Evolutionary conservation across 176 grass and related monocot species (phyloP), one percentile per base, ranked within the genome.

Genomic region (Oryza australiensis): DNA sequence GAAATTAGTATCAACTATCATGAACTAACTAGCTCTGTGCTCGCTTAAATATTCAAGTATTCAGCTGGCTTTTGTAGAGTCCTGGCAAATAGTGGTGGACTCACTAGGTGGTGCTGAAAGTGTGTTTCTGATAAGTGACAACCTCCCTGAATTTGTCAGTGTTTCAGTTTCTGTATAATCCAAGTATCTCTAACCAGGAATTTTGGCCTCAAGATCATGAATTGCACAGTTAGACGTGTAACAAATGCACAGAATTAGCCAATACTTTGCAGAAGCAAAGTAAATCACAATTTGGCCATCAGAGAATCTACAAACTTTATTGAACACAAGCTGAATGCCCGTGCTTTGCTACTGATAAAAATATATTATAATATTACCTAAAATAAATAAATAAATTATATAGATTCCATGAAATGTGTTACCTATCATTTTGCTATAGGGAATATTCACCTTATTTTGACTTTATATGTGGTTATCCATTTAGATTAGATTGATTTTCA

Each of bases 1-100:
- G n/a, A 66, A 80, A 80, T 70, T 29, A 74, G 29, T 66, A 46
- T 74, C 43, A 49, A 80, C 3, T 80, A 68, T 62, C 33, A 57
- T 55, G 62, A 80, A 64, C 67, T 43, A 80, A 67, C 62, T 63
- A 81, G 27, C 41, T 23, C 24, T 26, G 14, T 74, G 62, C 9
- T 48, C 15, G 22, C 74, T 86, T 74, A 74, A 74, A 20, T 53
- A 87, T 81, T 82, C 28, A 70, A 68, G 53, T 76, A 76, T 41
- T 76, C 16, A 42, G 62, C 28, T 28, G 48, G 22, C 49, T 76
- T 82, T 68, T 62, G 38, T 49, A 70, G 22, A 33, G 69, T 18
- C 22, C 75, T 68, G 64, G 23, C 22, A 76, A 62, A 45, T 49
- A 26, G 16, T 74, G 26, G 63, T 14, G 8, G 14, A 59, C 15